Percentiles rank a stretch among this genome's conserved stretches.
Evolutionary conservation across 208 protist genomes (phyloP).

Genomic region (Trypanosoma vivax): DNA sequence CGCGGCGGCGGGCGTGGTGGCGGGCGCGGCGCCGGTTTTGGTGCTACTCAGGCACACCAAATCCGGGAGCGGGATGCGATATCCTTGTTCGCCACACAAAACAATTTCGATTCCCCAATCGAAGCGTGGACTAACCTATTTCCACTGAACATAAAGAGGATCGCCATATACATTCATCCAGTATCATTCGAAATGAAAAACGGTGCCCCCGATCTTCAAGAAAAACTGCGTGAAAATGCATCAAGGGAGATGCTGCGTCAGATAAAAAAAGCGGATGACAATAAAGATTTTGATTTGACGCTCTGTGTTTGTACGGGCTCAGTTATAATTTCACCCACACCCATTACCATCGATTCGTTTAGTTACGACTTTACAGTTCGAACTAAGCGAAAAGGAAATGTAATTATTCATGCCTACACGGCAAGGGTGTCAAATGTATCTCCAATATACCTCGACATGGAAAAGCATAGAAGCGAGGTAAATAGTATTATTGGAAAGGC

Average conservation of each 20-base stretch:
- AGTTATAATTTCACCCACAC: neutral
- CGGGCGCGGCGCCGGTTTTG: neutral
- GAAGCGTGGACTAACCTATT: conserved; percentile 3
- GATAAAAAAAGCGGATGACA: conserved; percentile 4
- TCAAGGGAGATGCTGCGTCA: neutral
- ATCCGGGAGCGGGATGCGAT: conserved; percentile 1
- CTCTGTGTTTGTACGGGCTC: conserved; percentile 9
- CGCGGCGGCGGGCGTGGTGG: neutral
- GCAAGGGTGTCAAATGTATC: no score
- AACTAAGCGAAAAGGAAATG: neutral
- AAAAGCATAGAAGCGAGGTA: conserved; percentile 4
- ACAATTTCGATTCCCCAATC: conserved; percentile 1
- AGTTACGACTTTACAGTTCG: conserved; percentile 5
- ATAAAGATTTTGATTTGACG: conserved; percentile 4
- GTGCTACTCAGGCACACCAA: neutral
- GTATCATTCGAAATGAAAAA: conserved; percentile 15
- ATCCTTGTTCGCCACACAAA: neutral
- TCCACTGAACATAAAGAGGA: conserved; percentile 5
- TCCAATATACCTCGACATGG: neutral
- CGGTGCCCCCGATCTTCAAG: conserved; percentile 1
- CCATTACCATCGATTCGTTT: conserved; percentile 1
- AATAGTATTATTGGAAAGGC: conserved; percentile 12
- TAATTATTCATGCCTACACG: neutral
- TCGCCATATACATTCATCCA: conserved; percentile 2
- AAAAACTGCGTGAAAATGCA: conserved; percentile 3